Evolutionary conservation across 192 early-diverging fungal species (phyloP), one percentile per base, ranked within the genome.

Genomic region (Backusella liffmaniae): DNA sequence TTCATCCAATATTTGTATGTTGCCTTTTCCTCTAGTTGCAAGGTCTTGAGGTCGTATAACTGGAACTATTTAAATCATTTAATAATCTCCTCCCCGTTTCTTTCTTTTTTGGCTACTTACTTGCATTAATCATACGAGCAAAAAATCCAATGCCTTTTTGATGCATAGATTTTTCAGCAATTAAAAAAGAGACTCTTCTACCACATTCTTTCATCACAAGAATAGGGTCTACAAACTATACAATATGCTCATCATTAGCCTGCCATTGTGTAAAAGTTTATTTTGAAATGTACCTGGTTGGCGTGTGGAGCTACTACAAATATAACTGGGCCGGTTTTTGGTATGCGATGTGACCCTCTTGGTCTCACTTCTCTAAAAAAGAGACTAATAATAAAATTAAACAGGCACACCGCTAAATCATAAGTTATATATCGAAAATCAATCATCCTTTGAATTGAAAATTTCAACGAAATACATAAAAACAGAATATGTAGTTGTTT

Each of bases 41-140:
- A 94, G 80, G 83, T 99, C 98, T 81, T 98, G 96, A 74, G 96
- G 92, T 32, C 98, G 87, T 53, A 91, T 91, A 8, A 99, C 97
- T 6, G 96, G 94, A 84, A 99, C 93, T 94, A 74, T 13, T n/a
- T 46, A 26, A 16, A 74, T 46, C 51, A 76, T 32, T n/a, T 66
- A 49, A 66, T 68, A 42, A 44, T 30, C 21, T 67, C 13, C 15
- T 41, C 39, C 42, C n/a, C 5, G 0, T 39, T 49, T 16, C 15
- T n/a, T 49, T 18, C 18, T 49, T 18, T 49, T 49, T 44, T 30
- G n/a, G 18, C 15, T 13, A 90, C 91, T 84, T 83, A 93, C 93
- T 97, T 9, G 95, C 92, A 73, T 93, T 86, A 67, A 97, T 70
- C n/a, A 85, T 81, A 10, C 92, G 83, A 23, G 91, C 95, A 79